Conservation (phyloP, 495 filamentous ascomycete species). For the Sabuloglossum arenarium region DNA sequence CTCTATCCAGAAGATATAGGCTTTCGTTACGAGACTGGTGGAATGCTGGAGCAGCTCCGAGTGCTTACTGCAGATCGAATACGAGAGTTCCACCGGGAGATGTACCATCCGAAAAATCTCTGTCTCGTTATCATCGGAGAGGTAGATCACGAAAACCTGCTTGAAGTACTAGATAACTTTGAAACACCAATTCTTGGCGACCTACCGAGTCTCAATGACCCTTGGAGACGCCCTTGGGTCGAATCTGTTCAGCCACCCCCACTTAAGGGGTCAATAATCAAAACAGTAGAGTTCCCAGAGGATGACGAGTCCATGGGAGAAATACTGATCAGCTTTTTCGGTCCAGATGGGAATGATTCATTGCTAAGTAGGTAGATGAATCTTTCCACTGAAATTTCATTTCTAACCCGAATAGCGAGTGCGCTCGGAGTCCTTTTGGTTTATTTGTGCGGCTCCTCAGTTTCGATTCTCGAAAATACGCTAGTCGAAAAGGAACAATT, state of each 20-base stretch:
- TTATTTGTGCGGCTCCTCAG: constrained; percentile 82
- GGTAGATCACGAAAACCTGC: constrained; percentile 59
- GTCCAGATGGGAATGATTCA: constrained; percentile 51
- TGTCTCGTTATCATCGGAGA: constrained; percentile 80
- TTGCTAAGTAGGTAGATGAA: constrained; percentile 24
- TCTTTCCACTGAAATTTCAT: constrained; percentile 5
- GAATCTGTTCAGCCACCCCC: constrained; percentile 61
- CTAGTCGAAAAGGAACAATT: constrained; percentile 88
- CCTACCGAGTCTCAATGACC: constrained; percentile 47
- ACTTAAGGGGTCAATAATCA: constrained; percentile 42
- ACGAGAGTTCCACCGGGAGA: constrained; percentile 75
- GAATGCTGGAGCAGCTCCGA: constrained; percentile 82
- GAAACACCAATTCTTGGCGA: constrained; percentile 69
- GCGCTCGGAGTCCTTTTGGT: constrained; percentile 58
- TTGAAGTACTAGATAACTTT: constrained; percentile 66
- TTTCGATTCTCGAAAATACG: constrained; percentile 74
- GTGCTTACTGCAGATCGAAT: constrained; percentile 76
- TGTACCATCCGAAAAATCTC: constrained; percentile 97
- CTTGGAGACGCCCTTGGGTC: constrained; percentile 79
- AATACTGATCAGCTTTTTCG: constrained; percentile 63
- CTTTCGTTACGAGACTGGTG: constrained; percentile 91
- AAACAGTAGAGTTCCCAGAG: constrained; percentile 82
- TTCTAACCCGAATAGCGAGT: constrained; percentile 20
- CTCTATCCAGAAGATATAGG: constrained; percentile 79
- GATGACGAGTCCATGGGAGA: constrained; percentile 88